These are phyloP conservation scores for Candida anutae DNA, from an alignment of 1,139 yeast genomes.

Conservation along the genomic window DNA sequence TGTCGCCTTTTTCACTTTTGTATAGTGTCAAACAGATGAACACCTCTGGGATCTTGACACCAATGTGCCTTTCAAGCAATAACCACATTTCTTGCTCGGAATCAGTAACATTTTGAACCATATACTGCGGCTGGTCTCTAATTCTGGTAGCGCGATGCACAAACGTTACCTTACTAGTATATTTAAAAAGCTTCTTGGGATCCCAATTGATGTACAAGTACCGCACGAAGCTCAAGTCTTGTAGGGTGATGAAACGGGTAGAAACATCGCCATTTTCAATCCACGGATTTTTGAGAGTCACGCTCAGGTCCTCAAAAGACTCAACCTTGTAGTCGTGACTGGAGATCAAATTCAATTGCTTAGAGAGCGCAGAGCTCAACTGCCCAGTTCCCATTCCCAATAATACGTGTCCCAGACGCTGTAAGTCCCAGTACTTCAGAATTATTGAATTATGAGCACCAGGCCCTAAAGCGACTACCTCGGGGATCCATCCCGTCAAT, in stretches of 20 bases:
- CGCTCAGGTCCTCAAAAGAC: slow-evolving; percentile 6
- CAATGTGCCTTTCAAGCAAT: slow-evolving; percentile 36
- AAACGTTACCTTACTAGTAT: slow-evolving; percentile 24
- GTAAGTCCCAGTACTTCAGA: slow-evolving; percentile 16
- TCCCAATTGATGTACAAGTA: slow-evolving; percentile 68
- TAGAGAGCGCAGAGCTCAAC: slow-evolving; percentile 29
- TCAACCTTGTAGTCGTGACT: slow-evolving; percentile 63
- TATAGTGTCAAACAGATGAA: slow-evolving; percentile 24
- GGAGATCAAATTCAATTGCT: slow-evolving; percentile 35
- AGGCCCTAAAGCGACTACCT: slow-evolving; percentile 24
- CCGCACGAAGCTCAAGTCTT: slow-evolving; percentile 41
- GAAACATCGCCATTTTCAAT: slow-evolving; percentile 9
- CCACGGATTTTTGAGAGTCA: slow-evolving; percentile 52
- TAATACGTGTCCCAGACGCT: slow-evolving; percentile 28
- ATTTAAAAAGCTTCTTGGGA: slow-evolving; percentile 24
- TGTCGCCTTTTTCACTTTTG: slow-evolving; percentile 23
- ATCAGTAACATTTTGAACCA: slow-evolving; percentile 26
- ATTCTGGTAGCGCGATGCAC: slow-evolving; percentile 14
- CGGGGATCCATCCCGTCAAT: slow-evolving; percentile 72
- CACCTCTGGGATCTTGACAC: slow-evolving; percentile 11
- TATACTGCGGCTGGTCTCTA: slow-evolving; percentile 40
- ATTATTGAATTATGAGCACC: slow-evolving; percentile 9
- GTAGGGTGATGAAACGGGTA: slow-evolving; percentile 12
- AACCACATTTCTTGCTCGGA: slow-evolving; percentile 37
- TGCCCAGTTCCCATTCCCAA: slow-evolving; percentile 67